Evolutionary conservation across 345 rosid species (phyloP).

Genomic region (Firmiana major): DNA sequence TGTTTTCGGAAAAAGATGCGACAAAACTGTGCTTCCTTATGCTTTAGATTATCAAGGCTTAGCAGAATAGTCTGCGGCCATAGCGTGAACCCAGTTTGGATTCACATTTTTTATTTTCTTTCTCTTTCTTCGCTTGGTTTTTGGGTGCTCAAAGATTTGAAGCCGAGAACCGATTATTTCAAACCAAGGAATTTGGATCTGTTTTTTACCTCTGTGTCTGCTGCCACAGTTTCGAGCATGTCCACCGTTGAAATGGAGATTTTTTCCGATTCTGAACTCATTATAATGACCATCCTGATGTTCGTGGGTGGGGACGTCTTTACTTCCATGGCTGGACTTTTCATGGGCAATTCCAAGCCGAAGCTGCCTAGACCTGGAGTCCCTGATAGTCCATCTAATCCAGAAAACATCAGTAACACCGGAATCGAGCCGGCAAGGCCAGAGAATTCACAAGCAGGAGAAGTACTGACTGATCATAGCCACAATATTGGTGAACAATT

Average conservation of each 20-base stretch:
- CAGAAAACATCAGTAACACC: no score
- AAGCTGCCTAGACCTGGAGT: neutral
- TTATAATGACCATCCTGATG: conserved; percentile 41
- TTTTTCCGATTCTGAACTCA: conserved; percentile 48
- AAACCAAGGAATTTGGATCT: conserved; percentile 30
- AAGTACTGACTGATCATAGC: no score
- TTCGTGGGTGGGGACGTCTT: conserved; percentile 48
- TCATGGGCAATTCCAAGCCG: neutral
- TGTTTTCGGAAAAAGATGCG: no score
- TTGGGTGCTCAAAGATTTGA: conserved; percentile 19
- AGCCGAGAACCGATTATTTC: conserved; percentile 22
- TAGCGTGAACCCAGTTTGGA: no score
- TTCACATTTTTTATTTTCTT: conserved; percentile 8
- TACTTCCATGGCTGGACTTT: conserved; percentile 40
- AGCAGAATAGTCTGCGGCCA: no score
- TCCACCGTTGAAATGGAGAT: conserved; percentile 59
- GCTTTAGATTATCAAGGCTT: no score
- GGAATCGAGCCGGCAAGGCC: no score
- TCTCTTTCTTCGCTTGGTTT: conserved; percentile 28
- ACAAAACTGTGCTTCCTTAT: no score
- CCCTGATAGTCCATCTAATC: no score
- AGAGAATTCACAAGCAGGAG: no score
- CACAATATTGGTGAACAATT: no score
- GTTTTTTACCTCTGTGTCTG: conserved; percentile 59
- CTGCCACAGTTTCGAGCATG: conserved; percentile 56